Evolutionary conservation across 2,329 filamentous ascomycete species (phyloP).

Genomic region (Claviceps humidiphila): DNA sequence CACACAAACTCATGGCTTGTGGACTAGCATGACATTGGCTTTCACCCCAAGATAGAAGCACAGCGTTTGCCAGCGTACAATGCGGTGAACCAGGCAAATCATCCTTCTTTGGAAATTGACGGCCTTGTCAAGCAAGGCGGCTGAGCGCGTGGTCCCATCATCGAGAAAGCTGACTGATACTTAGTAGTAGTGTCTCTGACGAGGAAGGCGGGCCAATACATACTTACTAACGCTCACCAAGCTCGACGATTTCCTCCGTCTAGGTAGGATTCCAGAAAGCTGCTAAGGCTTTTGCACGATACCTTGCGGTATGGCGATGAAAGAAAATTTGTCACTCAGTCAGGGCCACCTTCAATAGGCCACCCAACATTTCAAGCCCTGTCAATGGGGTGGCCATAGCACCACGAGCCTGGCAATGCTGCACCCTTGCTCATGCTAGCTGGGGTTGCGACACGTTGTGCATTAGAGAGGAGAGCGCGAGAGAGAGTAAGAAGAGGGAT

Average conservation of each 20-base stretch:
- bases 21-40: background rate
- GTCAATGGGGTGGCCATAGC: conserved; percentile 9
- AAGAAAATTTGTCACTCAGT: conserved; percentile 5
- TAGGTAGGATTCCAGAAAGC: background rate
- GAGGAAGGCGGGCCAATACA: background rate
- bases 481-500: background rate
- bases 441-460: conserved; percentile 3
- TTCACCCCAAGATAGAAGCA: background rate
- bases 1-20: background rate
- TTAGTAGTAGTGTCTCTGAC: background rate
- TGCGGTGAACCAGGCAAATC: background rate
- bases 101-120: background rate
- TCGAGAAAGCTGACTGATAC: background rate
- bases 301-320: conserved; percentile 2
- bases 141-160: background rate
- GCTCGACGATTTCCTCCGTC: background rate
- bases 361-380: conserved; percentile 10
- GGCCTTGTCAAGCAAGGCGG: background rate
- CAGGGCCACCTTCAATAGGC: conserved; percentile 7
- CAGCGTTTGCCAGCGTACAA: background rate
- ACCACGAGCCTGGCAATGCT: conserved; percentile 10
- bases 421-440: conserved; percentile 9
- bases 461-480: background rate
- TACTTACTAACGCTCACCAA: background rate
- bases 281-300: background rate